Base-by-base conservation (phyloP, 257 asterid species). In the Solanum neorickii region DNA sequence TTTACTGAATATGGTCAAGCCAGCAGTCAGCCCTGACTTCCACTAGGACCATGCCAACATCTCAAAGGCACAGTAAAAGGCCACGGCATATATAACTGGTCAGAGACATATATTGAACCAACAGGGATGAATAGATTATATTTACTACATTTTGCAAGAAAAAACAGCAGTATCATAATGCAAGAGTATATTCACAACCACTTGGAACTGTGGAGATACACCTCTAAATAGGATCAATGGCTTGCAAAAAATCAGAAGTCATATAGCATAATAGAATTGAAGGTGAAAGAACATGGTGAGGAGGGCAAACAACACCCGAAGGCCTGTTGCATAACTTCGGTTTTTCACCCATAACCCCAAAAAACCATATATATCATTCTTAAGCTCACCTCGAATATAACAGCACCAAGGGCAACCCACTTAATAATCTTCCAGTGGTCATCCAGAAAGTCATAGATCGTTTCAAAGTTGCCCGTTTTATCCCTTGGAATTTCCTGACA, bases 341-440 rank as follows among this genome's bases (percentile, higher is more conserved):
- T 44, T 44, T 77, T 77, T 77, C 15, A 77, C 41, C 52, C 65
- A 77, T 8, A 77, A 44, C 21, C 84, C 39, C 25, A 27, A 80
- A 6, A 49, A 29, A 47, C 13, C 44, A 47, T 29, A 82, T 5
- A 16, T 3, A 49, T 29, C 5, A 2, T 49, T 23, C 68, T 82
- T 82, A 49, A 68, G 49, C 60, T 88, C 88, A 95, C 98, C 99
- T 95, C 94, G 23, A 96, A 88, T 87, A 93, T 85, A 88, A 95
- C 98, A 78, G 87, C 91, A 39, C 99, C 97, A 59, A 94, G 95
- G 83, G 98, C 96, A 52, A 93, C 97, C 99, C 98, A 96, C 87
- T 90, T 94, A 89, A 93, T 73, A 84, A 95, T 92, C 8, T 94
- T 89, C 99, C 99, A 96, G 92, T 94, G 88, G 39, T 87, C 83